phyloP scores from a whole-genome alignment of 495 filamentous ascomycete genomes.

The Penicillium macrosclerotiorum region DNA sequence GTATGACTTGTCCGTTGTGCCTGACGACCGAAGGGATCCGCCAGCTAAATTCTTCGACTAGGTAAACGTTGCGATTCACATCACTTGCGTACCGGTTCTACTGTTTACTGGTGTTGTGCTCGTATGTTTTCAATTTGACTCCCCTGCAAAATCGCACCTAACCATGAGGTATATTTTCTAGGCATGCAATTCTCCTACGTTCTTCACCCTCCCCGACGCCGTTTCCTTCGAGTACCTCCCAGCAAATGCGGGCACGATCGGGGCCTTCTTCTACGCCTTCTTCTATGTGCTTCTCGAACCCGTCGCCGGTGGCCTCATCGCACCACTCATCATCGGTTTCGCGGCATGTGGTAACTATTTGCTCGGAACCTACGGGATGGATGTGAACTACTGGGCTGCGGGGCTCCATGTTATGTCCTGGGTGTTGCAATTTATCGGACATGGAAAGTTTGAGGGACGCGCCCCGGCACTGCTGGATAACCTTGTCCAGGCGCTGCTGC shows the following conservation, averaged over 20 bases:
- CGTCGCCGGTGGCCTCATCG: constrained; percentile 74
- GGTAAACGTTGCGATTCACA: constrained; percentile 86
- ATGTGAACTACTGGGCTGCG: constrained; percentile 68
- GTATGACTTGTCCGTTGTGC: too few relatives aligned
- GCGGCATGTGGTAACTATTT: constrained; percentile 76
- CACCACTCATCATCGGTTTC: constrained; percentile 68
- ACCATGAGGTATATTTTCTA: constrained; percentile 30
- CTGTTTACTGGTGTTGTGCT: constrained; percentile 76
- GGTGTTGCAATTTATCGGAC: constrained; percentile 87
- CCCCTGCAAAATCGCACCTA: background rate
- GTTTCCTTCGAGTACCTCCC: constrained; percentile 73
- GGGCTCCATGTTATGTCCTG: constrained; percentile 71
- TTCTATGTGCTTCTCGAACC: constrained; percentile 94
- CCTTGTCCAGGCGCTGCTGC: constrained; percentile 80
- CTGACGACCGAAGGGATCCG: too few relatives aligned
- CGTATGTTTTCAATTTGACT: constrained; percentile 49
- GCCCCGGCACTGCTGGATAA: constrained; percentile 91
- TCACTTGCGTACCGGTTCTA: constrained; percentile 82
- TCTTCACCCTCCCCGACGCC: constrained; percentile 68
- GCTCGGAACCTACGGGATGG: constrained; percentile 59
- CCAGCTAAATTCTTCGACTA: constrained; percentile 34
- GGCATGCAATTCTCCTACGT: constrained; percentile 72
- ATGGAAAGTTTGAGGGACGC: constrained; percentile 83
- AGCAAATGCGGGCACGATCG: constrained; percentile 76
- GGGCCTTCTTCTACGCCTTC: constrained; percentile 65